Evolutionary conservation across 805 yeast species (phyloP).

Genomic region (Sungouiella blattae): DNA sequence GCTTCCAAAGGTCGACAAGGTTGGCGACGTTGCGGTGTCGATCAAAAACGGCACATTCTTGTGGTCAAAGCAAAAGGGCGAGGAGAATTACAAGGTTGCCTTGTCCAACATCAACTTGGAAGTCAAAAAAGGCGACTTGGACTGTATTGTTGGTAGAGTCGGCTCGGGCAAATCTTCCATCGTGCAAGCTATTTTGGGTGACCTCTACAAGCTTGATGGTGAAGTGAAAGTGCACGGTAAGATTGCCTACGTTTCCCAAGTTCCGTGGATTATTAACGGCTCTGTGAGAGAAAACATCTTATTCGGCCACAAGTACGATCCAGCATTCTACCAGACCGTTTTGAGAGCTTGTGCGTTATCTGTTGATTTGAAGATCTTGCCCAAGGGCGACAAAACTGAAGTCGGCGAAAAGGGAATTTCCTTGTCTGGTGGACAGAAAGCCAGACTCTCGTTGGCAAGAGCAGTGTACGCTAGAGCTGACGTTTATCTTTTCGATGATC

Average conservation of each 20-base stretch:
- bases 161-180: conserved; percentile 89
- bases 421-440: conserved; percentile 96
- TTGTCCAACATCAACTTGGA: conserved; percentile 57
- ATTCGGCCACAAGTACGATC: conserved; percentile 84
- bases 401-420: conserved; percentile 98
- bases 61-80: conserved; percentile 70
- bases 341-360: conserved; percentile 84
- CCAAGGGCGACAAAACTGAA: conserved; percentile 86
- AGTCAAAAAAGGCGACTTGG: conserved; percentile 72
- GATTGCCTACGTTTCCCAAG: conserved; percentile 87
- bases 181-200: conserved; percentile 77
- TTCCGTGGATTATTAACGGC: conserved; percentile 97
- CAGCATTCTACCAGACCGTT: conserved; percentile 75
- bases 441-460: conserved; percentile 88
- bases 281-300: conserved; percentile 85
- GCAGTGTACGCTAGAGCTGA: conserved; percentile 96
- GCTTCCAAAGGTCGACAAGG: conserved; percentile 42
- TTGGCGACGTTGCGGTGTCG: conserved; percentile 66
- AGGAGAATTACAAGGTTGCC: conserved; percentile 57
- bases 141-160: conserved; percentile 85
- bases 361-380: conserved; percentile 72
- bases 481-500: conserved; percentile 85
- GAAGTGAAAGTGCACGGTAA: conserved; percentile 68
- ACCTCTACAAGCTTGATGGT: conserved; percentile 73
- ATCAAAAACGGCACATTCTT: conserved; percentile 67